Evolutionary conservation across 169 alveolate species (phyloP).

Genomic region (Condylostoma magnum): DNA sequence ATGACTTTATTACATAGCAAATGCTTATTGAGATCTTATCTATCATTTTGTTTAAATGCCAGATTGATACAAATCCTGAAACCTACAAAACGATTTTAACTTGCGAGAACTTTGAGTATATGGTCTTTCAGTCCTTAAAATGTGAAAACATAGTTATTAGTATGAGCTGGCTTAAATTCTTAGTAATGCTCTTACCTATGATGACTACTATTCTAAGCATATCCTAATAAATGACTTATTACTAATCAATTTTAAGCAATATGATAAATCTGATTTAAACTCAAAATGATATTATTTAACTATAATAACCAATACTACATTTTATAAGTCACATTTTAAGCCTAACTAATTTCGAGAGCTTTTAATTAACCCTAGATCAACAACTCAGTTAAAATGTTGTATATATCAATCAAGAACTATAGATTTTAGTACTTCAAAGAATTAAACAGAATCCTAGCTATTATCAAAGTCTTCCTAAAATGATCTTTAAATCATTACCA

Average conservation of each 20-base stretch:
- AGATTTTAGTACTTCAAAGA: no score
- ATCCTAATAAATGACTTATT: background rate
- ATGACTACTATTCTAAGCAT: background rate
- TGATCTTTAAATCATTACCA: no score
- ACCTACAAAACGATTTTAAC: background rate
- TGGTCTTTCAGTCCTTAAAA: background rate
- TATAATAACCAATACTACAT: no score
- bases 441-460: no score
- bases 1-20: conserved; percentile 18
- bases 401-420: no score
- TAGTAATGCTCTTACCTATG: background rate
- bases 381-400: no score
- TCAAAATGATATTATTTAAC: no score
- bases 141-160: background rate
- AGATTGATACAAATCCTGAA: background rate
- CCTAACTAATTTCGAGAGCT: no score
- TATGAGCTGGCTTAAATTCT: conserved; percentile 5
- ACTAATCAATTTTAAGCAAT: background rate
- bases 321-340: no score
- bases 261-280: no score
- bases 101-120: background rate
- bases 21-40: background rate
- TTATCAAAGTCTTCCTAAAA: no score
- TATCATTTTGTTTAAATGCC: conserved; percentile 14
- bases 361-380: no score